A percentile compares a stretch with the other conserved stretches of the same genome.
Conservation (phyloP, 306 rosid species). For the Vigna reflexopilosa region DNA sequence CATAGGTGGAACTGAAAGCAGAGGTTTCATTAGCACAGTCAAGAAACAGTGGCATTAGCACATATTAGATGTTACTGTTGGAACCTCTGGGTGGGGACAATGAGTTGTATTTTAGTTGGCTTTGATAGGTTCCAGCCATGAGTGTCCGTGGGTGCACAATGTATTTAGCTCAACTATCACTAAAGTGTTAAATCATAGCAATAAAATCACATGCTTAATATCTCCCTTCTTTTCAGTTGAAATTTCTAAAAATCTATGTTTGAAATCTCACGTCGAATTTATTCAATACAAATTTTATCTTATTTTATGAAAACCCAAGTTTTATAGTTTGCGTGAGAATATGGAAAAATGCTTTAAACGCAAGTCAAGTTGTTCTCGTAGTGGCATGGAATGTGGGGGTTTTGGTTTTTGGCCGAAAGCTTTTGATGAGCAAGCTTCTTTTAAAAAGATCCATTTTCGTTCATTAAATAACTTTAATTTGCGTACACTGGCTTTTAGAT, state of each 20-base stretch:
- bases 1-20: background rate
- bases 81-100: background rate
- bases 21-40: no score
- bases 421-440: background rate
- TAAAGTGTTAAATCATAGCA: background rate
- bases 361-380: background rate
- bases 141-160: background rate
- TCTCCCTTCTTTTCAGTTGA: background rate
- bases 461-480: background rate
- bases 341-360: background rate
- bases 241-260: background rate
- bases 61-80: background rate
- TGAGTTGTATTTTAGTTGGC: background rate
- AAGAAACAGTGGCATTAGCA: background rate
- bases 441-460: background rate
- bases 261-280: no score
- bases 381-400: background rate
- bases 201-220: background rate
- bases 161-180: background rate
- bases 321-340: background rate
- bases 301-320: no score
- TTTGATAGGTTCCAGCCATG: background rate
- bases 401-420: constrained; percentile 1
- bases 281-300: no score
- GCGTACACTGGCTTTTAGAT: no score